A percentile compares a stretch with the other conserved stretches of the same genome.
These are phyloP conservation scores for Bryoglossum gracile DNA, from an alignment of 495 filamentous ascomycete genomes.

Conservation along the genomic window DNA sequence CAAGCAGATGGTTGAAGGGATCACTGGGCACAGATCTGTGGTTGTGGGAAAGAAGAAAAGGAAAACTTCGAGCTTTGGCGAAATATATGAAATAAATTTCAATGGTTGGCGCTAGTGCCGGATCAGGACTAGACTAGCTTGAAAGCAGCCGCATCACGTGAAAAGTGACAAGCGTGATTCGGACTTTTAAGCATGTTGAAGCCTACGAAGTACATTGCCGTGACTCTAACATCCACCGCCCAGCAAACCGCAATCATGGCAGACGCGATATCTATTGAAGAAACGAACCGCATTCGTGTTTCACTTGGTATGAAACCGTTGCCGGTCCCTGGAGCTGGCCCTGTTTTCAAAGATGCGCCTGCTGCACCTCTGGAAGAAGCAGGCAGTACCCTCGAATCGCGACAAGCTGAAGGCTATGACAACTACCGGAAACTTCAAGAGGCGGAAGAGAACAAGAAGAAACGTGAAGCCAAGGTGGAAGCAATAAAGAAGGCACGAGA, in stretches of 20 bases:
- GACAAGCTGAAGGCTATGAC: constrained; percentile 67
- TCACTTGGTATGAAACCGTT: constrained; percentile 87
- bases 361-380: constrained; percentile 51
- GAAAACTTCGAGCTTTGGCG: constrained; percentile 8
- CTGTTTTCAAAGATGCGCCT: constrained; percentile 50
- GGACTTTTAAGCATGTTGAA: too few species aligned
- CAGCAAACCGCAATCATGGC: constrained; percentile 46
- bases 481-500: constrained; percentile 87
- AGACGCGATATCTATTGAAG: constrained; percentile 80
- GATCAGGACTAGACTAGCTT: background rate
- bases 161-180: background rate
- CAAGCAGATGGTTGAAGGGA: constrained; percentile 50
- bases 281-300: constrained; percentile 87
- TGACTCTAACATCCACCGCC: background rate
- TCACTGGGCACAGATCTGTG: constrained; percentile 76
- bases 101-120: background rate
- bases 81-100: constrained; percentile 12
- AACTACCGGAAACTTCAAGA: constrained; percentile 49
- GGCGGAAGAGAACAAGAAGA: constrained; percentile 56
- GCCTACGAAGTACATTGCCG: too few species aligned
- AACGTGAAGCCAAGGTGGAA: constrained; percentile 67
- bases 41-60: constrained; percentile 41
- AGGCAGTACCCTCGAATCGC: constrained; percentile 70
- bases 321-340: constrained; percentile 66
- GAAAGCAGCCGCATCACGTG: background rate